Evolutionary conservation across 2,329 filamentous ascomycete genomes (phyloP).

Genomic region (Calonectria naviculata): DNA sequence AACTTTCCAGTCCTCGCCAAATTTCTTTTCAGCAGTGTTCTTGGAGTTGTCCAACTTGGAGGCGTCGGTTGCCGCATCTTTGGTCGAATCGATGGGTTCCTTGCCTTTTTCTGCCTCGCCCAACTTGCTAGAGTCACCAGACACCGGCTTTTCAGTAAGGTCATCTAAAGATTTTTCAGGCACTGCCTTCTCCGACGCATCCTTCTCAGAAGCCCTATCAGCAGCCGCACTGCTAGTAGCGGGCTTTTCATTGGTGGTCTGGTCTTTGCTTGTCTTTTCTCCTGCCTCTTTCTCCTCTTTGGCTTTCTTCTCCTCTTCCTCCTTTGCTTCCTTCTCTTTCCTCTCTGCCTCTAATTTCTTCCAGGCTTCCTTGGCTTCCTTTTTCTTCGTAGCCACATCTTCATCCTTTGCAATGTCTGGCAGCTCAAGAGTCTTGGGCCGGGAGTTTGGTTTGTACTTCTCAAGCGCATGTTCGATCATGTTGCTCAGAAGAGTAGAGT

Average conservation of each 20-base stretch:
- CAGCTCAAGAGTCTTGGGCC: conserved; percentile 69
- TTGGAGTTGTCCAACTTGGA: conserved; percentile 38
- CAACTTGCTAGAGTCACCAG: conserved; percentile 41
- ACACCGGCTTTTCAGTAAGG: conserved; percentile 43
- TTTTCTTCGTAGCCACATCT: conserved; percentile 28
- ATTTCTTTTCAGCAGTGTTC: conserved; percentile 36
- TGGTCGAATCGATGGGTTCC: conserved; percentile 29
- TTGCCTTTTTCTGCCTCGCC: conserved; percentile 37
- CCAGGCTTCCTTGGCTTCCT: conserved; percentile 43
- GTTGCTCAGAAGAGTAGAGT: conserved; percentile 72
- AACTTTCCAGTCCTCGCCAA: conserved; percentile 44
- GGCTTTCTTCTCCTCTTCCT: conserved; percentile 22
- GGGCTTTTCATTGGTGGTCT: neutral
- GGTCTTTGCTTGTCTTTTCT: conserved; percentile 29
- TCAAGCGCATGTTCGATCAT: conserved; percentile 84
- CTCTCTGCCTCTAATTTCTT: conserved; percentile 43
- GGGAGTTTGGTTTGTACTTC: conserved; percentile 81
- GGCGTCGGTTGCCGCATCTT: conserved; percentile 29
- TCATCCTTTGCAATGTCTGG: conserved; percentile 14
- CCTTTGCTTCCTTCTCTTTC: conserved; percentile 32
- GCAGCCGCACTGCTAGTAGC: conserved; percentile 23
- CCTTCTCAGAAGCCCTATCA: conserved; percentile 30
- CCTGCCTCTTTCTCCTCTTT: conserved; percentile 16
- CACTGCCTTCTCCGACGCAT: conserved; percentile 21
- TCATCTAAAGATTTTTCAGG: conserved; percentile 29